Evolutionary conservation across 129 eudicot genomes (phyloP), one percentile per base, ranked within the genome.

Genomic region (Artemisia annua): DNA sequence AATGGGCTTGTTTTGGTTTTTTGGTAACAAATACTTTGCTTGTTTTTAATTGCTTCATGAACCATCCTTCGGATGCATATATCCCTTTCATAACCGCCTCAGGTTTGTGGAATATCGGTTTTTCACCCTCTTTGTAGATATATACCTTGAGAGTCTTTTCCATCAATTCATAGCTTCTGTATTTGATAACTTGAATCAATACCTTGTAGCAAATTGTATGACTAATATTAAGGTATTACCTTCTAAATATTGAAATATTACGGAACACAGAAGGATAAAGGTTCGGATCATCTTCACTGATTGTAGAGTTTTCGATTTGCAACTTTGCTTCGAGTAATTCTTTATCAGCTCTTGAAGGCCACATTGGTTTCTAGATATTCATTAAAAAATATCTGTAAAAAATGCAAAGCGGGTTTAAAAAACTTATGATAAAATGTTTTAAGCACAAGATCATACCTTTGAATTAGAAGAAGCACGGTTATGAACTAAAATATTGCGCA

Each of bases 11-110:
- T 9, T 73, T 56, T 12, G 90, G 86, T 13, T 83, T 72, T 49
- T 55, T 80, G 11, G 96, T 89, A 18, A 83, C 73, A 50, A 71
- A 92, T 3, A 78, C 87, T 72, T 79, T 75, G 79, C 76, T 87
- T 78, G 75, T 66, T 79, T 87, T 59, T 53, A 89, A 66, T 18
- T 68, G 89, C 77, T 89, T 92, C 95, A 92, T 89, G 79, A 92
- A 92, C 98, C 96, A 92, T 4, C 98, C 98, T 73, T 92, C 98
- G 0, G 74, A 70, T 70, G 64, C 64, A 10, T 69, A 70, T 11
- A 54, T 39, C 11, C 74, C 74, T 35, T 13, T 70, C 49, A 86
- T 3, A 53, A 7, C 50, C 32, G 39, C 1, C 11, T 66, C 75
- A 32, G 52, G 74, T 3, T 32, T 7, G 53, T 70, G 74, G 63